A percentile compares a stretch with the other conserved stretches of the same genome.
These are phyloP conservation scores for Asterionellopsis glacialis DNA, from an alignment of 108 stramenopile genomes.

Conservation along the genomic window DNA sequence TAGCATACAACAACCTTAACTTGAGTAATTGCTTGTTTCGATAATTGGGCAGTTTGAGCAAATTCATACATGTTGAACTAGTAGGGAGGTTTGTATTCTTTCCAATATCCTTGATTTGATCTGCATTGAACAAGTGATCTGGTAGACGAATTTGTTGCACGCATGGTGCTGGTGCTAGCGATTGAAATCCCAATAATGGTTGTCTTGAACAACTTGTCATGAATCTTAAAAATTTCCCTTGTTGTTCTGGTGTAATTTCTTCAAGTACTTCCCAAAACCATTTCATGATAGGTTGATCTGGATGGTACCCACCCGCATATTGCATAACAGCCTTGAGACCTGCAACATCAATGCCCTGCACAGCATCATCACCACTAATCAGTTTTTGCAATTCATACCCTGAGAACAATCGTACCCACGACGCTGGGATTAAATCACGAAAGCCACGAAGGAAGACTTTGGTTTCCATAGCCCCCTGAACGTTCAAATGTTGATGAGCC, in stretches of 20 bases:
- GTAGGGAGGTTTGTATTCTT: constrained; percentile 83
- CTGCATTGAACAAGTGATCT: constrained; percentile 24
- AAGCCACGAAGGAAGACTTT: constrained; percentile 93
- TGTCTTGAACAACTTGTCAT: constrained; percentile 94
- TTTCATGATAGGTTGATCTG: constrained; percentile 85
- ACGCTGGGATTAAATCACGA: constrained; percentile 89
- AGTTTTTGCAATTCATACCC: constrained; percentile 95
- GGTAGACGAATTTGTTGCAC: constrained; percentile 86
- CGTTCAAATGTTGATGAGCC: constrained; percentile 90
- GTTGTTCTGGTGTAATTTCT: constrained; percentile 83
- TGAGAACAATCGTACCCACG: constrained; percentile 92
- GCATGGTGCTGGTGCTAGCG: constrained; percentile 84
- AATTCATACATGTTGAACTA: constrained; percentile 94
- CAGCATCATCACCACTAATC: constrained; percentile 90
- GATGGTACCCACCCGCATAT: constrained; percentile 95
- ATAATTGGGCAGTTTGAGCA: constrained; percentile 97
- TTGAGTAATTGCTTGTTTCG: constrained; percentile 66
- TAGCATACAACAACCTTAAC: constrained; percentile 92
- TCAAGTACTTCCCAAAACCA: constrained; percentile 88
- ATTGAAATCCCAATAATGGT: constrained; percentile 92
- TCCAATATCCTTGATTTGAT: constrained; percentile 42
- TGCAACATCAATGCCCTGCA: constrained; percentile 85
- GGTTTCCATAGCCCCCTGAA: constrained; percentile 74
- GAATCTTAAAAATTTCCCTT: constrained; percentile 88
- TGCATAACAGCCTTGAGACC: constrained; percentile 72